Evolutionary conservation across 108 stramenopile genomes (phyloP).

Genomic region (Skeletonema menzelii): DNA sequence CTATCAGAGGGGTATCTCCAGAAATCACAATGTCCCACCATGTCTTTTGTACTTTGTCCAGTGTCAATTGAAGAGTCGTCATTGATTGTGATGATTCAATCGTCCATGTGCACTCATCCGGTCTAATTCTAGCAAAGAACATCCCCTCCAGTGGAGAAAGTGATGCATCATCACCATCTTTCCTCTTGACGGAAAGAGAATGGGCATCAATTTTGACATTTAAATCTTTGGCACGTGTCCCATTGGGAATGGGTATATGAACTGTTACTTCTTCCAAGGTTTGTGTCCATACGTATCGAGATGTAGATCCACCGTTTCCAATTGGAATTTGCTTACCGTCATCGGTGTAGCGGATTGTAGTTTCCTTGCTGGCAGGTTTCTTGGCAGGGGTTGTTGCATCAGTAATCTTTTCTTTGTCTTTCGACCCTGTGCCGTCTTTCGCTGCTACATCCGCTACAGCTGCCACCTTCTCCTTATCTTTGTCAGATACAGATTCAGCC

Average conservation of each 20-base stretch:
- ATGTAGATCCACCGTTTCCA: constrained; percentile 85
- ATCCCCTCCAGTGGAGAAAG: constrained; percentile 59
- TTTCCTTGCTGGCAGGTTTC: constrained; percentile 2
- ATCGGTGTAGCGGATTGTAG: constrained; percentile 65
- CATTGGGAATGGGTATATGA: constrained; percentile 60
- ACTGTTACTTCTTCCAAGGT: constrained; percentile 82
- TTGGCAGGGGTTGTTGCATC: background rate
- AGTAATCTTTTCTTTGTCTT: background rate
- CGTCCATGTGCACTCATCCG: constrained; percentile 80
- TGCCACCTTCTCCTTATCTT: background rate
- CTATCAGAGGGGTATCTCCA: constrained; percentile 71
- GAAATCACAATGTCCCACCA: constrained; percentile 78
- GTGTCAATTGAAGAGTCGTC: constrained; percentile 43
- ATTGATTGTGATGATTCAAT: constrained; percentile 58
- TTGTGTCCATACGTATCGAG: constrained; percentile 87
- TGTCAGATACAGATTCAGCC: background rate
- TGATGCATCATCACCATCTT: constrained; percentile 11
- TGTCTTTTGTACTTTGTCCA: constrained; percentile 68
- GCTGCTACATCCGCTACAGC: background rate
- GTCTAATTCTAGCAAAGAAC: constrained; percentile 52
- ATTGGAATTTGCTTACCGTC: constrained; percentile 85
- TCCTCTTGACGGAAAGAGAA: constrained; percentile 50
- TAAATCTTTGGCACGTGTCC: constrained; percentile 67
- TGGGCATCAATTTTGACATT: constrained; percentile 58
- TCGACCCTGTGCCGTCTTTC: background rate